Evolutionary conservation across 148 eudicot genomes (phyloP), one percentile per base, ranked within the genome.

Genomic region (Camellia granthamiana): DNA sequence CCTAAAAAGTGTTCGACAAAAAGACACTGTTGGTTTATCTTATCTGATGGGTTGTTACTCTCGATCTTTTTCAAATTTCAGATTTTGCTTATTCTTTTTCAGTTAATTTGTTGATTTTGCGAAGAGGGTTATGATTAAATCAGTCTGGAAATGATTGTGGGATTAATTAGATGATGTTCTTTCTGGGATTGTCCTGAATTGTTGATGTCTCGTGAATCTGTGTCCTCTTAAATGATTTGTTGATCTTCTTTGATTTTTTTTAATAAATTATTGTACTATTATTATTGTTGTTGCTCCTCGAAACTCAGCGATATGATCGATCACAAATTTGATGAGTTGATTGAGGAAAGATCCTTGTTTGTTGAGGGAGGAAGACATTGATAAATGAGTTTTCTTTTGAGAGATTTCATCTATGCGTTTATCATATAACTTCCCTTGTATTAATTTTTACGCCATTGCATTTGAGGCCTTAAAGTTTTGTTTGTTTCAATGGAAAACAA

Each of bases 31-130:
- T 4, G 56, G 58, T 58, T 70, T 71, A 4, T 19, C 16, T 46
- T 70, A 0, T 64, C 15, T 60, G 76, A 61, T 60, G 23, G 68
- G 8, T 30, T 79, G 73, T 49, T 61, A 41, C 16, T 59, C 15
- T 69, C 15, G 75, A 58, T 79, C 19, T 79, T 61, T 69, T 69
- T 46, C 51, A 41, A 55, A 30, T 79, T 73, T 61, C 75, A 46
- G 58, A 74, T 74, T 74, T 64, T 55, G 60, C 73, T 74, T 52
- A 72, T 72, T 64, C 72, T 71, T 30, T 62, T 60, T 46, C 46
- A 67, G 38, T 60, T 69, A 18, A 41, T 21, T 9, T 60, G 70
- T 4, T n/a, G 0, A 49, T 16, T 59, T 49, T 8, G 56, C 23
- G 2, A 7, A 4, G 68, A 68, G 7, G 19, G 12, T 7, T 38